A percentile compares a stretch with the other conserved stretches of the same genome.
These are phyloP conservation scores for Nemania bipapillata DNA, from an alignment of 2,329 filamentous ascomycete species.

Conservation along the genomic window DNA sequence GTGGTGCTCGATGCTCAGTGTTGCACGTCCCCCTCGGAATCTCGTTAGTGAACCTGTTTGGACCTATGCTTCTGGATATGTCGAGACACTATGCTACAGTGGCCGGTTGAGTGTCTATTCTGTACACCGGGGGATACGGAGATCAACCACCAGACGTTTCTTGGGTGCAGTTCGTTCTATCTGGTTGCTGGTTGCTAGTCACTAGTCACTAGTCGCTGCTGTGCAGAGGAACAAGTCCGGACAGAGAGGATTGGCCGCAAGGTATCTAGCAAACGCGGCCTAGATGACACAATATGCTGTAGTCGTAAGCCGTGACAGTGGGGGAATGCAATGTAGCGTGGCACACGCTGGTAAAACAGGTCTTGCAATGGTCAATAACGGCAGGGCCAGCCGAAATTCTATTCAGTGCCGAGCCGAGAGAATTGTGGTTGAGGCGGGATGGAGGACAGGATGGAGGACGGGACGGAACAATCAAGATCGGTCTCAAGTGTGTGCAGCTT, in stretches of 20 bases:
- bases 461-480: not conserved
- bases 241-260: slow-evolving; percentile 44
- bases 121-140: slow-evolving; percentile 21
- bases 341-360: slow-evolving; percentile 28
- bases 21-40: slow-evolving; percentile 23
- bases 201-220: slow-evolving; percentile 40
- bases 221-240: slow-evolving; percentile 36
- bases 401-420: slow-evolving; percentile 22
- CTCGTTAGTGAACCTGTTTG: slow-evolving; percentile 20
- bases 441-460: not conserved
- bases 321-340: slow-evolving; percentile 36
- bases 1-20: slow-evolving; percentile 18
- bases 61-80: slow-evolving; percentile 19
- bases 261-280: slow-evolving; percentile 27
- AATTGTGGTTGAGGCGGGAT: not conserved
- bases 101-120: slow-evolving; percentile 9
- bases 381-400: slow-evolving; percentile 38
- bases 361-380: slow-evolving; percentile 26
- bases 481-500: slow-evolving; percentile 6
- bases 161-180: slow-evolving; percentile 28
- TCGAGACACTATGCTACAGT: slow-evolving; percentile 18
- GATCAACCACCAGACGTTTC: slow-evolving; percentile 23
- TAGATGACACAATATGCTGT: slow-evolving; percentile 47
- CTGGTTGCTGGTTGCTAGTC: too few species aligned
- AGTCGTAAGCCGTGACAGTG: slow-evolving; percentile 35